Base-by-base conservation (phyloP, 176 grass and related monocot species). In the Ananas comosus region DNA sequence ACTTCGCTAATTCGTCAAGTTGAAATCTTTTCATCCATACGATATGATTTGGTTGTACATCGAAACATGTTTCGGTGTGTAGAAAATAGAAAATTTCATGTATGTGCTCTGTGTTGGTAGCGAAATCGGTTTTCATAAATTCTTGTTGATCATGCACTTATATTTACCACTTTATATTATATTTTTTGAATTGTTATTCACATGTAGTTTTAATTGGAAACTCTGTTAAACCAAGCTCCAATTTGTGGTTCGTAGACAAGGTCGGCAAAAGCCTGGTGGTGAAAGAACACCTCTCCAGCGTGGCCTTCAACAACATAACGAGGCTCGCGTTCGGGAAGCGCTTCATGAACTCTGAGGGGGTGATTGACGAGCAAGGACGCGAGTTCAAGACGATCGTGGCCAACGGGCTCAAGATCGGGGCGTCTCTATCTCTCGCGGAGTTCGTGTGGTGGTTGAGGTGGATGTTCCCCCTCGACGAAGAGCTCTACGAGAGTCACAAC, bases 251-350 rank as follows among this genome's bases (percentile, higher is more conserved):
- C 6, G 33, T 42, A 83, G 80, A 80, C 25, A 78, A 82, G 53
- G 70, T 66, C 22, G 79, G 84, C 3, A 87, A 85, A 69, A 75
- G 72, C 0, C 13, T 85, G 23, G 71, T 82, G 1, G 71, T 91
- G 4, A 72, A 66, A 52, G 66, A 85, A 51, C 76, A 91, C 63
- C 63, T 91, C 2, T 51, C 85, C 24, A 68, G 73, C 10, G 85
- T 91, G 18, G 79, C 82, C 18, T 91, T 91, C 75, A 85, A 91
- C 76, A 91, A 87, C 75, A 91, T 91, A 65, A 91, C 88, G 25
- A 70, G 85, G 70, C 79, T 91, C 21, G 81, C 88, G 6, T 96
- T 96, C 56, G 91, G 91, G 65, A 96, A 96, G 76, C 85, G 91
- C 50, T 96, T 96, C 74, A 14, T 91, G 67, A 75, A 81, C 49